These are phyloP conservation scores for Endoconidiophora polonica DNA, from an alignment of 2,329 filamentous ascomycete species.

Conservation along the genomic window DNA sequence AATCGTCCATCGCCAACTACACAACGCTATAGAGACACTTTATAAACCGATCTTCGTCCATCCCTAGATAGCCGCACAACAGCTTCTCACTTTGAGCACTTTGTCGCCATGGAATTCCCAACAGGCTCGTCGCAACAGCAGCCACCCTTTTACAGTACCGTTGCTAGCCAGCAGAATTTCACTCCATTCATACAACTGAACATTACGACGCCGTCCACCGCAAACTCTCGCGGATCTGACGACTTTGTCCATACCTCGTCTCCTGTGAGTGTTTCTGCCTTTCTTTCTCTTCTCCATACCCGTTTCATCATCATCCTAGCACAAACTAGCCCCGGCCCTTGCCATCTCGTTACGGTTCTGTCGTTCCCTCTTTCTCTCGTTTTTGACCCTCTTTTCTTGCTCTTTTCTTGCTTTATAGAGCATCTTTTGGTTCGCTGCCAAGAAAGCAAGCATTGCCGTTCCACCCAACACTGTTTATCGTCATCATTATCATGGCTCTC, in stretches of 20 bases:
- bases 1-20: no score
- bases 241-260: conserved; percentile 38
- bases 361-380: background rate
- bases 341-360: background rate
- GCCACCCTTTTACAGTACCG: conserved; percentile 28
- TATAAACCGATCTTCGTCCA: no score
- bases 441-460: no score
- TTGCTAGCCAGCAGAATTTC: conserved; percentile 30
- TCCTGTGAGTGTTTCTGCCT: conserved; percentile 24
- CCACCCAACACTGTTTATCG: conserved; percentile 5
- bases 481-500: conserved; percentile 12
- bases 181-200: conserved; percentile 37
- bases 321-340: background rate
- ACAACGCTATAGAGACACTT: no score
- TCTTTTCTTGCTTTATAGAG: no score
- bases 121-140: conserved; percentile 19
- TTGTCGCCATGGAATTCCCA: background rate
- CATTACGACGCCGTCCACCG: conserved; percentile 36
- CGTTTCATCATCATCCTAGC: background rate
- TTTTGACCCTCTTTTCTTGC: conserved; percentile 2
- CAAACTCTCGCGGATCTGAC: conserved; percentile 36
- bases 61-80: no score
- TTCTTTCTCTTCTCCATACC: background rate
- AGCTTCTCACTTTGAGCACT: background rate
- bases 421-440: no score